Evolutionary conservation across 768 basidiomycete species (phyloP).

Genomic region (Collybia mongolica): DNA sequence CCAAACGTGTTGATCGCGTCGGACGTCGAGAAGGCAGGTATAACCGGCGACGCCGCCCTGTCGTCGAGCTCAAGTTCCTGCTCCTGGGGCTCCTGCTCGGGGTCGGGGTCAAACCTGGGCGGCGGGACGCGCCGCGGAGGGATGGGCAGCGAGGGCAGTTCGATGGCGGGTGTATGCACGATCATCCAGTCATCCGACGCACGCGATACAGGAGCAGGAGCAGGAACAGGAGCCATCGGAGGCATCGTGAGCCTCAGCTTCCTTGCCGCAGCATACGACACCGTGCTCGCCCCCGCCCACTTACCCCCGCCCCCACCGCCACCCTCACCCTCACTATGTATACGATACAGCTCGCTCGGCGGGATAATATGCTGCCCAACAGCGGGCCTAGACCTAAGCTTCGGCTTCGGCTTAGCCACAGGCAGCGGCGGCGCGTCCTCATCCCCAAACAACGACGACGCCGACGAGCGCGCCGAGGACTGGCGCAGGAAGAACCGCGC

Average conservation of each 20-base stretch:
- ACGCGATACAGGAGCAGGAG: not conserved
- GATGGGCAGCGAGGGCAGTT: slow-evolving; percentile 35
- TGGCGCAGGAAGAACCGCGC: slow-evolving; percentile 46
- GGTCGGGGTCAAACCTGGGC: not conserved
- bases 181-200: slow-evolving; percentile 31
- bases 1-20: slow-evolving; percentile 46
- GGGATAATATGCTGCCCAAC: slow-evolving; percentile 50
- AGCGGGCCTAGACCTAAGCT: slow-evolving; percentile 8
- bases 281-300: not conserved
- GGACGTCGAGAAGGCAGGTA: slow-evolving; percentile 49
- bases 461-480: slow-evolving; percentile 52
- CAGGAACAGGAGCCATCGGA: not conserved
- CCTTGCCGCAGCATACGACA: not conserved
- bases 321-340: slow-evolving; percentile 21
- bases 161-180: slow-evolving; percentile 30
- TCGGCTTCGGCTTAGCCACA: not conserved
- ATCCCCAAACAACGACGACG: slow-evolving; percentile 38
- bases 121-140: slow-evolving; percentile 30
- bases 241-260: slow-evolving; percentile 9
- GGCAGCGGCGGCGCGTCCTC: slow-evolving; percentile 32
- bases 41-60: slow-evolving; percentile 35
- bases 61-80: slow-evolving; percentile 4
- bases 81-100: slow-evolving; percentile 4
- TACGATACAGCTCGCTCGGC: slow-evolving; percentile 50
- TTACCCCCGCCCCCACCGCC: too few relatives aligned